These are phyloP conservation scores for Melanomma pulvis-pyrius DNA, from an alignment of 495 filamentous ascomycete species.

Conservation along the genomic window DNA sequence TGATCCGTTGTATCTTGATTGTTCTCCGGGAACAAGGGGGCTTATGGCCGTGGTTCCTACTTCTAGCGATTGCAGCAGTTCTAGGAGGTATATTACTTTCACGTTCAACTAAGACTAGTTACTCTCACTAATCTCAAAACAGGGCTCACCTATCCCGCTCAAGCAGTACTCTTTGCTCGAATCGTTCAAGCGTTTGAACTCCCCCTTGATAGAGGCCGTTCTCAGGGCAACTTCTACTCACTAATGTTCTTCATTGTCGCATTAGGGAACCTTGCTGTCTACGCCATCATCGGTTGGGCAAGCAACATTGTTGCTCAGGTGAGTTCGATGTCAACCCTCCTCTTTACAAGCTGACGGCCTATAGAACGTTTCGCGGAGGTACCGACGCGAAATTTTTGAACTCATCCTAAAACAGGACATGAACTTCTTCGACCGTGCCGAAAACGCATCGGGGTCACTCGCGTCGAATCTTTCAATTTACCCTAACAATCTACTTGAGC, in stretches of 20 bases:
- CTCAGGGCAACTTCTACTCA: conserved; percentile 74
- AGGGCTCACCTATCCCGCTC: conserved; percentile 40
- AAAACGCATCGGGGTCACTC: conserved; percentile 82
- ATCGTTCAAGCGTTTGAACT: conserved; percentile 37
- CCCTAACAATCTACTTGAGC: conserved; percentile 46
- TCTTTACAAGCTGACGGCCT: background rate
- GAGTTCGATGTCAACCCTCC: background rate
- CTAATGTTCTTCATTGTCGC: conserved; percentile 96
- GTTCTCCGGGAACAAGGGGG: conserved; percentile 23
- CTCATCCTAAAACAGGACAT: conserved; percentile 91
- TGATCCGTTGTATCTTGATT: conserved; percentile 27
- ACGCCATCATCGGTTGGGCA: conserved; percentile 38
- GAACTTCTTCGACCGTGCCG: conserved; percentile 80
- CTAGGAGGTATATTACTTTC: conserved; percentile 18
- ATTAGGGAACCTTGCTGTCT: conserved; percentile 67
- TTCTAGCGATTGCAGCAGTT: conserved; percentile 4
- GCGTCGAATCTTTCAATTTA: conserved; percentile 65
- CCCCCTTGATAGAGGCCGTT: conserved; percentile 2
- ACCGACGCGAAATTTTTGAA: conserved; percentile 74
- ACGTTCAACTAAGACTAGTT: background rate
- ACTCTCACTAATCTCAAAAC: background rate
- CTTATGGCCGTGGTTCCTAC: conserved; percentile 17
- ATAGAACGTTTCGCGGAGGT: conserved; percentile 40
- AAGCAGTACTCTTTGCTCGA: conserved; percentile 43
- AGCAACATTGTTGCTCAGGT: conserved; percentile 41